These are phyloP conservation scores for Ehretia macrophylla DNA, from an alignment of 257 asterid species.

Conservation along the genomic window DNA sequence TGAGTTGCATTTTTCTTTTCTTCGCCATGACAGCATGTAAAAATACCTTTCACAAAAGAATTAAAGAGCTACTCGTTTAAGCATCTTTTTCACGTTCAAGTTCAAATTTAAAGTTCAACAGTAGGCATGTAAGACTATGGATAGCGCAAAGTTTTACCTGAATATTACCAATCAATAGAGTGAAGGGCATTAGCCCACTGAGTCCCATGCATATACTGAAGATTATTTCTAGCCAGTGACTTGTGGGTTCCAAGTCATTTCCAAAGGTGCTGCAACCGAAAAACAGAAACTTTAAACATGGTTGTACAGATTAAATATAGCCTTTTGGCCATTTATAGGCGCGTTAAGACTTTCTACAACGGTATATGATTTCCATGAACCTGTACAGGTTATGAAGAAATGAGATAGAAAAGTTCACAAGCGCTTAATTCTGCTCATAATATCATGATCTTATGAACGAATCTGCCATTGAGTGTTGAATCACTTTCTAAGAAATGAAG, in stretches of 20 bases:
- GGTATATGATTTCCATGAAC: too few species aligned
- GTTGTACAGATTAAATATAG: background rate
- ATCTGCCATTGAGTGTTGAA: background rate
- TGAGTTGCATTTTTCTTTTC: constrained; percentile 85
- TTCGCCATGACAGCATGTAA: constrained; percentile 92
- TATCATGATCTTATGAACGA: too few species aligned
- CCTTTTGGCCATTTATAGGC: background rate
- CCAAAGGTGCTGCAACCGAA: constrained; percentile 75
- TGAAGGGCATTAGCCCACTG: constrained; percentile 86
- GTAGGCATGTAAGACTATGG: too few species aligned
- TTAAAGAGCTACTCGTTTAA: background rate
- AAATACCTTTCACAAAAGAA: constrained; percentile 47
- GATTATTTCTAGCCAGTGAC: constrained; percentile 75
- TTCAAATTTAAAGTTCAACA: background rate
- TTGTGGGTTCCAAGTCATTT: constrained; percentile 85
- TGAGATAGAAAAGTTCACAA: too few species aligned
- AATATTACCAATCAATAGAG: constrained; percentile 84
- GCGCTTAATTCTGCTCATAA: too few species aligned
- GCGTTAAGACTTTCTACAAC: too few species aligned
- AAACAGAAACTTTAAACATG: constrained; percentile 1
- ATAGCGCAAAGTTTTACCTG: constrained; percentile 44
- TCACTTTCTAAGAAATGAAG: too few species aligned
- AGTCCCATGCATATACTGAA: constrained; percentile 78
- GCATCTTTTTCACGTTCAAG: background rate
- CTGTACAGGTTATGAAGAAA: too few species aligned